phyloP scores from a whole-genome alignment of 1,284 basidiomycete species.

The Flammula alnicola region DNA sequence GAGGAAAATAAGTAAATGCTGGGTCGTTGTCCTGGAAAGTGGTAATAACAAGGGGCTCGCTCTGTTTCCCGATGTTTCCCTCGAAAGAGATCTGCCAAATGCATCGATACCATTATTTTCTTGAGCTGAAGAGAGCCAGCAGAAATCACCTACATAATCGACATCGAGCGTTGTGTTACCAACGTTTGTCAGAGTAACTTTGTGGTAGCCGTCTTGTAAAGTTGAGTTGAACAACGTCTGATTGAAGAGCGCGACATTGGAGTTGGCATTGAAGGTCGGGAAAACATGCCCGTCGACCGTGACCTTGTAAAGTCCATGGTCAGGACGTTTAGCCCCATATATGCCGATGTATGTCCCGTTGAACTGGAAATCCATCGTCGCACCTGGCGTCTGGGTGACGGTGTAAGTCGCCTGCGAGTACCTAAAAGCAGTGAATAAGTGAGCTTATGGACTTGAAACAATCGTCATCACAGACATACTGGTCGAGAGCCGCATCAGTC shows the following conservation, averaged over 20 bases:
- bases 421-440: slow-evolving; percentile 25
- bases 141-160: slow-evolving; percentile 20
- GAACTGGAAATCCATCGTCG: slow-evolving; percentile 35
- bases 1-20: slow-evolving; percentile 20
- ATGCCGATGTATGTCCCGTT: slow-evolving; percentile 39
- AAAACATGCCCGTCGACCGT: slow-evolving; percentile 30
- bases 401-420: slow-evolving; percentile 37
- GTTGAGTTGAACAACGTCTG: slow-evolving; percentile 23
- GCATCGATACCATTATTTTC: not conserved
- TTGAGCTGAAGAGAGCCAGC: not conserved
- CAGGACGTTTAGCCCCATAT: slow-evolving; percentile 36
- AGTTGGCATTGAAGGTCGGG: slow-evolving; percentile 26
- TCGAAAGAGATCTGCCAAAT: slow-evolving; percentile 19
- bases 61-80: slow-evolving; percentile 17
- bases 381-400: slow-evolving; percentile 28
- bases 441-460: not conserved
- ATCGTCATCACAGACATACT: slow-evolving; percentile 19
- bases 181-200: slow-evolving; percentile 16
- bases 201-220: slow-evolving; percentile 18
- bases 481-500: slow-evolving; percentile 17
- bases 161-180: slow-evolving; percentile 21
- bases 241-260: slow-evolving; percentile 24
- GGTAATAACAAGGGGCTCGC: slow-evolving; percentile 18
- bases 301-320: slow-evolving; percentile 35
- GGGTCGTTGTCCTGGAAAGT: slow-evolving; percentile 25